Evolutionary conservation across 495 filamentous ascomycete species (phyloP).

Genomic region (Ascodesmis nigricans): DNA sequence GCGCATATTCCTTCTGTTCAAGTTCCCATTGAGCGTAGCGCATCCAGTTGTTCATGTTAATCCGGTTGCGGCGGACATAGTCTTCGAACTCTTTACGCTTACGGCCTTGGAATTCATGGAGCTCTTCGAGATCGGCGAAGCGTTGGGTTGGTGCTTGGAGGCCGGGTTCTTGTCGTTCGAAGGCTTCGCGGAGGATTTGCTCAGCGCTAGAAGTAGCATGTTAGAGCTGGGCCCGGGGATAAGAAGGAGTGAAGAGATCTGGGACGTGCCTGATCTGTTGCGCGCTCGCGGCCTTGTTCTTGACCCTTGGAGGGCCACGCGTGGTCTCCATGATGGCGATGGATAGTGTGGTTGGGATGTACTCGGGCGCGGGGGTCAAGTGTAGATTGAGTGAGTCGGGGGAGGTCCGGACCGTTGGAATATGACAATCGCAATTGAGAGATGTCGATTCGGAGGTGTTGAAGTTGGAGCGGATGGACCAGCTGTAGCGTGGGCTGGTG

Average conservation of each 20-base stretch:
- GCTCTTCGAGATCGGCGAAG: conserved; percentile 89
- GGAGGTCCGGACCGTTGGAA: too few species aligned
- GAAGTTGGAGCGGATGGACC: too few species aligned
- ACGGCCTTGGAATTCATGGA: conserved; percentile 89
- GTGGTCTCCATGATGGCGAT: conserved; percentile 59
- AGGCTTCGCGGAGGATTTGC: conserved; percentile 91
- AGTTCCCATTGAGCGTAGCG: conserved; percentile 93
- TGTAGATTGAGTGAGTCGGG: too few species aligned
- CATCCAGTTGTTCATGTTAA: conserved; percentile 99
- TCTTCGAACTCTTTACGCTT: conserved; percentile 95
- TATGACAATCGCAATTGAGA: too few species aligned
- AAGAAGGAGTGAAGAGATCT: background rate
- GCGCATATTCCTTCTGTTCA: conserved; percentile 93
- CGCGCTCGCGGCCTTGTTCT: conserved; percentile 66
- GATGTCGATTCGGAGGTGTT: too few species aligned
- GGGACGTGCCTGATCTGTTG: conserved; percentile 17
- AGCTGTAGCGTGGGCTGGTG: too few species aligned
- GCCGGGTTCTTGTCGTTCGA: conserved; percentile 81
- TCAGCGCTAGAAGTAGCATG: conserved; percentile 38
- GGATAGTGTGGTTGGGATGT: background rate
- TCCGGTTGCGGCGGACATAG: conserved; percentile 83
- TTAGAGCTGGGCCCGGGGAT: background rate
- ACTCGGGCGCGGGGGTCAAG: too few species aligned
- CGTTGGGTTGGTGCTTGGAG: conserved; percentile 81
- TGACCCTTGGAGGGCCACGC: conserved; percentile 85